Evolutionary conservation across 1,284 basidiomycete genomes (phyloP).

Genomic region (Neonothopanus nambi): DNA sequence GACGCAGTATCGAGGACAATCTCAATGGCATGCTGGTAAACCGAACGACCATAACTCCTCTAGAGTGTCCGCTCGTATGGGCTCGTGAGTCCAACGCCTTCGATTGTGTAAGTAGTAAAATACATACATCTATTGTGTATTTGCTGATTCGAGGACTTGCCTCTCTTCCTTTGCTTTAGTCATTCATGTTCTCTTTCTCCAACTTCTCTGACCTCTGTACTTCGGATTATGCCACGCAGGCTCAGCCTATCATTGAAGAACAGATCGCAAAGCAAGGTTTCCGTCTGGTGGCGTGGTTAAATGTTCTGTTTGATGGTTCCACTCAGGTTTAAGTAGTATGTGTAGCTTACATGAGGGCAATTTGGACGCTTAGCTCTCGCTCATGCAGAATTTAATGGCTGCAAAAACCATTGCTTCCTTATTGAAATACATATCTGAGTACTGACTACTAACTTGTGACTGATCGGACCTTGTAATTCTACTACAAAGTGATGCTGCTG

Average conservation of each 20-base stretch:
- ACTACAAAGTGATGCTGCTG: too few species aligned
- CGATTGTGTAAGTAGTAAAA: slow-evolving; percentile 43
- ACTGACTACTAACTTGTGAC: too few species aligned
- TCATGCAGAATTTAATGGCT: too few species aligned
- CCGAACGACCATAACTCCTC: background rate
- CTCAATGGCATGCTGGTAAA: background rate
- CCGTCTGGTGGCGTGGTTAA: slow-evolving; percentile 56
- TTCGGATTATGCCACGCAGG: slow-evolving; percentile 45
- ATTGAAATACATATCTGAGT: too few species aligned
- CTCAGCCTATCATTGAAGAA: slow-evolving; percentile 51
- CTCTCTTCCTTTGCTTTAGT: slow-evolving; percentile 30
- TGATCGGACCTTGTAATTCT: too few species aligned
- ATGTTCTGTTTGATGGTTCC: slow-evolving; percentile 45
- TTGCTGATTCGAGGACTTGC: background rate
- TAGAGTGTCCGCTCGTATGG: background rate
- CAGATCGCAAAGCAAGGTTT: slow-evolving; percentile 59
- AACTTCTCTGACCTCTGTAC: slow-evolving; percentile 49
- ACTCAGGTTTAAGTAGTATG: slow-evolving; percentile 12
- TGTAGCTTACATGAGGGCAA: too few species aligned
- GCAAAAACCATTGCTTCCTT: too few species aligned
- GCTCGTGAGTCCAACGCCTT: slow-evolving; percentile 45
- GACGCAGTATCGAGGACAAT: background rate
- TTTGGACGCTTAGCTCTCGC: too few species aligned
- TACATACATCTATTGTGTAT: background rate
- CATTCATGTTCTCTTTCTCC: slow-evolving; percentile 47